A percentile compares a stretch with the other conserved stretches of the same genome.
Conservation (phyloP, 257 asterid species). For the Solanum commersonii region DNA sequence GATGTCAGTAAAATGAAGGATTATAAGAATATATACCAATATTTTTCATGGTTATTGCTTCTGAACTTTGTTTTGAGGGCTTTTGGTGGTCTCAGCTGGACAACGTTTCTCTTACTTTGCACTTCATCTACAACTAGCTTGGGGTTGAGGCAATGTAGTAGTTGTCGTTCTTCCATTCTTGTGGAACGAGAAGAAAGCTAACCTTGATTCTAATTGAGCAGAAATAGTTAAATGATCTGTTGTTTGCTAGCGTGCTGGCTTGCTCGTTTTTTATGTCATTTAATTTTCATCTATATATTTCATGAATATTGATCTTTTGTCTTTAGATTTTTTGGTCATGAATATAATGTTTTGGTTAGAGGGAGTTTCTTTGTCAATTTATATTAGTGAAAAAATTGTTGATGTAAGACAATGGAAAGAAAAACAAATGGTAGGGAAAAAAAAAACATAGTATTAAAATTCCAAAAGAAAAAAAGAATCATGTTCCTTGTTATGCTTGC, state of each 20-base stretch:
- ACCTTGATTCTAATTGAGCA: background rate
- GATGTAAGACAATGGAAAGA: background rate
- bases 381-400: background rate
- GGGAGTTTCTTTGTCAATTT: background rate
- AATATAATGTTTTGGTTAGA: background rate
- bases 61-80: constrained; percentile 4
- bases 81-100: constrained; percentile 20
- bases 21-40: background rate
- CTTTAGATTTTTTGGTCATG: background rate
- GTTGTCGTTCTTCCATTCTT: background rate
- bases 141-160: background rate
- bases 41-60: constrained; percentile 5
- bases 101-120: background rate
- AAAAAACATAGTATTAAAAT: background rate
- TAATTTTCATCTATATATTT: background rate
- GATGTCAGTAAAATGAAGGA: background rate
- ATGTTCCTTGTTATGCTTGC: background rate
- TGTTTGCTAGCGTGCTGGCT: background rate
- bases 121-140: background rate
- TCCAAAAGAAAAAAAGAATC: background rate
- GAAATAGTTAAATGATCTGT: background rate
- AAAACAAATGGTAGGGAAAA: background rate
- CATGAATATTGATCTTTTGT: background rate
- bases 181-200: background rate
- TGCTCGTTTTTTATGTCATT: background rate